Conservation (phyloP, 2,329 filamentous ascomycete genomes). For the Talaromyces verruculosus region DNA sequence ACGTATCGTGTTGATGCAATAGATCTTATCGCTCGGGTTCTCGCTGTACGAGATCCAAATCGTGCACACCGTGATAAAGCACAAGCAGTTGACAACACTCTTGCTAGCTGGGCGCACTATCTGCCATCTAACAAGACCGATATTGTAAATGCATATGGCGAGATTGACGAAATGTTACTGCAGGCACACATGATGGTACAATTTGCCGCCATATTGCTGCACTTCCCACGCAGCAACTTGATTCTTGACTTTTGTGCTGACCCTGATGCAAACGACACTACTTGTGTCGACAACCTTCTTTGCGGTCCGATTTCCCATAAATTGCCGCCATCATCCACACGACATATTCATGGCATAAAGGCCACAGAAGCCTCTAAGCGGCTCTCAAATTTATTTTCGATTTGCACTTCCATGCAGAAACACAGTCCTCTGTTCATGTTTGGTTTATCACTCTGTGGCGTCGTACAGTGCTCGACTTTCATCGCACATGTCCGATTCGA, state of each 20-base stretch:
- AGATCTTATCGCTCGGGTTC: conserved; percentile 69
- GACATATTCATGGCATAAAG: conserved; percentile 22
- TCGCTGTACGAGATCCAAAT: conserved; percentile 37
- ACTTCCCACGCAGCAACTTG: conserved; percentile 23
- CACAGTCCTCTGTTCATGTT: conserved; percentile 20
- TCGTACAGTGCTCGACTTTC: conserved; percentile 20
- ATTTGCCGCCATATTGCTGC: conserved; percentile 11
- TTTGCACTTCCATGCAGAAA: conserved; percentile 13
- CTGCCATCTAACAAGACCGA: conserved; percentile 66
- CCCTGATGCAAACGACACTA: conserved; percentile 56
- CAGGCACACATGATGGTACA: conserved; percentile 26
- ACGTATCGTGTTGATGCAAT: conserved; percentile 74
- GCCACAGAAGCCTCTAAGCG: conserved; percentile 22
- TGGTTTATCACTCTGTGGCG: conserved; percentile 17
- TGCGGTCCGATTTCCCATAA: conserved; percentile 52
- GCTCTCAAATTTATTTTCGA: conserved; percentile 20
- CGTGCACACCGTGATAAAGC: conserved; percentile 32
- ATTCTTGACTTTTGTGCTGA: conserved; percentile 63
- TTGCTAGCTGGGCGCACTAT: conserved; percentile 70
- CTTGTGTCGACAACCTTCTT: neutral
- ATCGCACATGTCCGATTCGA: conserved; percentile 9
- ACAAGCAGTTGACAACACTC: conserved; percentile 50
- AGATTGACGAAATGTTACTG: conserved; percentile 61
- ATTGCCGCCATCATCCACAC: conserved; percentile 16
- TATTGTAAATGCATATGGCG: conserved; percentile 62